phyloP scores from a whole-genome alignment of 208 protist species.

The Trypanosoma caninum region DNA sequence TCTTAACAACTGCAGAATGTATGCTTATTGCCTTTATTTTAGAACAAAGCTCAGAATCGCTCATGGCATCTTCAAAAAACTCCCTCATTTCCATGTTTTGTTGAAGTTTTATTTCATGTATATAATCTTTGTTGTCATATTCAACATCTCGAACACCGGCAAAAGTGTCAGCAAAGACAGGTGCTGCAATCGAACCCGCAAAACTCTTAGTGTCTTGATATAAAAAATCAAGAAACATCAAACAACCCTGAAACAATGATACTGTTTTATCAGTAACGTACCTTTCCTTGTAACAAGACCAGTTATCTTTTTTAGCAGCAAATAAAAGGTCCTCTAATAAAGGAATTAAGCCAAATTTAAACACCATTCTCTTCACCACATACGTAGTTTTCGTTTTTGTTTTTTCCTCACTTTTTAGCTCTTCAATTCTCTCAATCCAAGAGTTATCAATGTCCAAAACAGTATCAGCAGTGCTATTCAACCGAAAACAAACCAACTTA shows the following conservation, averaged over 20 bases:
- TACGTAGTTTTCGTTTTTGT: conserved; percentile 29
- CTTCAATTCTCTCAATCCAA: conserved; percentile 73
- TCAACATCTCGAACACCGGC: background rate
- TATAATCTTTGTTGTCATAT: background rate
- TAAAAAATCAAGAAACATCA: conserved; percentile 75
- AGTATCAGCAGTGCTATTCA: conserved; percentile 29
- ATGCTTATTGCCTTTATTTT: conserved; percentile 13
- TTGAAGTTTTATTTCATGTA: background rate
- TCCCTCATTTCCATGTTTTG: conserved; percentile 9
- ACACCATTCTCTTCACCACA: conserved; percentile 51
- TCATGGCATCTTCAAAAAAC: conserved; percentile 22
- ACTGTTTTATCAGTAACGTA: conserved; percentile 54
- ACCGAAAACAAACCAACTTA: conserved; percentile 55
- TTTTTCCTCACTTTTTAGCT: conserved; percentile 44
- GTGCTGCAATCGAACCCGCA: background rate
- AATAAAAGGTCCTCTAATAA: conserved; percentile 75
- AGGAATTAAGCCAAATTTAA: conserved; percentile 67
- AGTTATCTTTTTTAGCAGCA: conserved; percentile 66
- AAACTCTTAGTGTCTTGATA: conserved; percentile 38
- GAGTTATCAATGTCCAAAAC: conserved; percentile 66
- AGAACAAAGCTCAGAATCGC: conserved; percentile 13
- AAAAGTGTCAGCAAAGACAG: background rate
- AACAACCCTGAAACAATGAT: conserved; percentile 66
- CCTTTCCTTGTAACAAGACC: conserved; percentile 51
- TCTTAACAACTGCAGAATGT: conserved; percentile 12